Base-by-base conservation (phyloP, 768 basidiomycete genomes). In the Rhizopogon salebrosus region DNA sequence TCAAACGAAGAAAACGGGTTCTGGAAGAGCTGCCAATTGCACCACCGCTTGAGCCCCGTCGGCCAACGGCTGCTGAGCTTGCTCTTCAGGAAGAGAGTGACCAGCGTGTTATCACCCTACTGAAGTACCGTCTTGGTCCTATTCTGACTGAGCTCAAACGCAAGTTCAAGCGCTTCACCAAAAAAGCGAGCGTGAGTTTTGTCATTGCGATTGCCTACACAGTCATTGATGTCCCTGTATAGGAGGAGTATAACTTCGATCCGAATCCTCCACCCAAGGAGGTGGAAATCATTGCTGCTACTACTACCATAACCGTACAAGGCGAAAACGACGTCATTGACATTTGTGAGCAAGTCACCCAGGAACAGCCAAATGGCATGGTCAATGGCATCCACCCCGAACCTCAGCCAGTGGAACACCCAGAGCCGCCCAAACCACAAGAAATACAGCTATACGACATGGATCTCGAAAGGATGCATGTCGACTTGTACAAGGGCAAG, bases 391-490 rank as follows among this genome's bases (percentile, higher is more conserved):
- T 69, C 31, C 55, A 58, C 20, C 22, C 55, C 11, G 57, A 62
- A 41, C 14, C n/a, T 41, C 56, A 63, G 31, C 54, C 48, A n/a
- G 42, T 41, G 2, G 63, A 67, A 23, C 51, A 58, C 16, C 57
- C 53, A 41, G 75, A 59, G 24, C 70, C 67, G 14, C 52, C 60
- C 10, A 72, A 73, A 8, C 72, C 72, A 16, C 66, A 49, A 24
- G 41, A 62, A 14, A 82, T 81, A 8, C 74, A 73, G 7, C 71
- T 94, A 16, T 90, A 82, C 63, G 84, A 95, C 62, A 86, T 98
- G 78, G 94, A 98, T 66, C 75, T 98, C 35, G 97, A 98, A 62
- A 83, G 80, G 57, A 92, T 99, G 82, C 89, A 95, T 60, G 73
- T 76, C 22, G 84, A 90, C 51, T 75, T 99, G 20, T 92, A 90